Evolutionary conservation across 352 stramenopile genomes (phyloP).

Genomic region (Elongisporangium prolatum): DNA sequence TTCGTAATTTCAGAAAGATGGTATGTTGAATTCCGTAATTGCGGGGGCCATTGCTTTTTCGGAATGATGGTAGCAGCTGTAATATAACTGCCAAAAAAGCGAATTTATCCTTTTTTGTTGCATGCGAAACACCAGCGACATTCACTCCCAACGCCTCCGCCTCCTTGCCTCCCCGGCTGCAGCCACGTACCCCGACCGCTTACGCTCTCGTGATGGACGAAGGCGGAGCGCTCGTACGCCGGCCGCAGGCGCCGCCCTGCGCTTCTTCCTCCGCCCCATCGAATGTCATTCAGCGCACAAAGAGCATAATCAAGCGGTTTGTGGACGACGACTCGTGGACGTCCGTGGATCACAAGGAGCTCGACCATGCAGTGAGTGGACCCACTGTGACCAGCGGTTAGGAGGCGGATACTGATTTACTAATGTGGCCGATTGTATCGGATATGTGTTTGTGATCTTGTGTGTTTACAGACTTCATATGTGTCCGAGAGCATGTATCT

Average conservation of each 20-base stretch:
- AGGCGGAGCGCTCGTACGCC: background rate
- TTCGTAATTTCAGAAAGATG: slow-evolving; percentile 3
- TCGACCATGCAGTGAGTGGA: slow-evolving; percentile 61
- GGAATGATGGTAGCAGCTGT: background rate
- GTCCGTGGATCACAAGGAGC: slow-evolving; percentile 71
- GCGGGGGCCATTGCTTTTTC: background rate
- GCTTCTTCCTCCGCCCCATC: background rate
- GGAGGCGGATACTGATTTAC: background rate
- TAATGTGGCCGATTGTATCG: slow-evolving; percentile 7
- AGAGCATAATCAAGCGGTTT: slow-evolving; percentile 15
- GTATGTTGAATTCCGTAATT: slow-evolving; percentile 1
- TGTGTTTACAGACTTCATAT: slow-evolving; percentile 46
- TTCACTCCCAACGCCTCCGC: background rate
- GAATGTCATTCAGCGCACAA: background rate
- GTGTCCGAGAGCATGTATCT: slow-evolving; percentile 81
- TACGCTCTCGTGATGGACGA: background rate
- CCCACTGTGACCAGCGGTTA: background rate
- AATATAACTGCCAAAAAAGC: background rate
- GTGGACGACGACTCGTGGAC: slow-evolving; percentile 85
- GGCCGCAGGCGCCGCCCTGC: background rate
- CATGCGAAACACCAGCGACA: background rate
- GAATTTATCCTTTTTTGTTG: background rate
- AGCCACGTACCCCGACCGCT: background rate
- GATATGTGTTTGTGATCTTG: slow-evolving; percentile 2
- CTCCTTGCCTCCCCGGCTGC: background rate